These are phyloP conservation scores for Leishmania gerbilli DNA, from an alignment of 208 protist genomes.

Conservation along the genomic window DNA sequence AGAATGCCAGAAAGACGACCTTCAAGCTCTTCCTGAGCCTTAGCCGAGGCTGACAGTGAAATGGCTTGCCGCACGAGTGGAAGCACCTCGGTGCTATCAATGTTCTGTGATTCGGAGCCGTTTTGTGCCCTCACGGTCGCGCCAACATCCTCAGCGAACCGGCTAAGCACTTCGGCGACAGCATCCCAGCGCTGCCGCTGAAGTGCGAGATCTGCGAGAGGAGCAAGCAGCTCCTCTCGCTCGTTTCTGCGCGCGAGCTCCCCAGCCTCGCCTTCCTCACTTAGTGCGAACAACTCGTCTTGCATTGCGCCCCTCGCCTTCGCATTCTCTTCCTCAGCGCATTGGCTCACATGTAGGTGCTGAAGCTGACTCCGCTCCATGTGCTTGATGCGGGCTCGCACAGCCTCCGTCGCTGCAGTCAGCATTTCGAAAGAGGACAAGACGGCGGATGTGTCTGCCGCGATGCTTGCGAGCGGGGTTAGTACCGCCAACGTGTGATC, in stretches of 20 bases:
- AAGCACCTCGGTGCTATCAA: background rate
- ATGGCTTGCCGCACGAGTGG: background rate
- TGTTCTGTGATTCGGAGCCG: background rate
- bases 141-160: constrained; percentile 3
- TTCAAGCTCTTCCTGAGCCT: background rate
- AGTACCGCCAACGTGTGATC: background rate
- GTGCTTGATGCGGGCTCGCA: background rate
- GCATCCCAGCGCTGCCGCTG: constrained; percentile 4
- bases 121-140: background rate
- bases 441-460: too few species aligned
- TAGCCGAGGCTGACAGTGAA: too few species aligned
- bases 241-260: background rate
- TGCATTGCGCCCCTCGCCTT: background rate
- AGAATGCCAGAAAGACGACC: background rate
- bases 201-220: background rate
- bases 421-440: background rate
- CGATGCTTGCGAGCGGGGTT: background rate
- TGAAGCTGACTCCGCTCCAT: constrained; percentile 5
- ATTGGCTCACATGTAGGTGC: background rate
- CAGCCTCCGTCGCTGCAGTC: background rate
- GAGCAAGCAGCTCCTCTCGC: background rate
- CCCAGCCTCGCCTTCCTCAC: background rate
- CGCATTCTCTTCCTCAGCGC: background rate
- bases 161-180: background rate
- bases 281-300: background rate